phyloP scores from a whole-genome alignment of 139 green algal species.

The Auxenochlorella pyrenoidosa region DNA sequence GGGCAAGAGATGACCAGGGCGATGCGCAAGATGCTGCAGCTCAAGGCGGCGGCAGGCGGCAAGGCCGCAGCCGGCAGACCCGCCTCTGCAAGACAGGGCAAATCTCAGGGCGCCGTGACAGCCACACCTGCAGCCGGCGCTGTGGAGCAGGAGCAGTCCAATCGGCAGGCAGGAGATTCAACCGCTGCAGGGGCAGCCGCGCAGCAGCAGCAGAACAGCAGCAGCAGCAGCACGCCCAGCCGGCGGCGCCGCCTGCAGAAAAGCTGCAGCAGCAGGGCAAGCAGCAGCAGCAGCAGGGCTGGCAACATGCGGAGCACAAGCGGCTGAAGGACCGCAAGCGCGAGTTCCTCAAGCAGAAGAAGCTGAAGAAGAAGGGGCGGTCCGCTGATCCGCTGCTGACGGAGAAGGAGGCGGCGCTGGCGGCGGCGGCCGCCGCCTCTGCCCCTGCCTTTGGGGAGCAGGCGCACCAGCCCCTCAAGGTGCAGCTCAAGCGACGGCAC shows the following conservation, averaged over 20 bases:
- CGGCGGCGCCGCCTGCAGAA: not conserved
- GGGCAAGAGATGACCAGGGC: not conserved
- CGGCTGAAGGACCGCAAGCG: constrained; percentile 20
- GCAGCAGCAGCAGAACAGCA: not conserved
- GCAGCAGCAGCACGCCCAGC: not conserved
- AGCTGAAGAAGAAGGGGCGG: constrained; percentile 21
- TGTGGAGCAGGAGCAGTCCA: no score
- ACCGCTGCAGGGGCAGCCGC: not conserved
- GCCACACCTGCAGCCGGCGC: no score
- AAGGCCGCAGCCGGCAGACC: no score
- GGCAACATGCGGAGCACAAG: not conserved
- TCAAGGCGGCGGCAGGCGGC: constrained; percentile 1
- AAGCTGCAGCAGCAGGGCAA: not conserved
- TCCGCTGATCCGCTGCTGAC: not conserved
- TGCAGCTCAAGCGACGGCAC: constrained; percentile 45
- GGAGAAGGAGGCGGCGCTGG: constrained; percentile 4
- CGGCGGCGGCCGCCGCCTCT: not conserved
- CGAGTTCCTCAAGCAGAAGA: constrained; percentile 37
- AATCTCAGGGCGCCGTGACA: no score
- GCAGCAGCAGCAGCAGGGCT: not conserved
- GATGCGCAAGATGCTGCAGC: constrained; percentile 25
- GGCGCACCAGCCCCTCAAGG: constrained; percentile 23
- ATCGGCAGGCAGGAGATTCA: not conserved
- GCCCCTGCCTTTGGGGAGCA: constrained; percentile 5
- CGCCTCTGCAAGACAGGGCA: no score